Conservation (phyloP, 129 eudicot genomes). For the Erigeron canadensis region DNA sequence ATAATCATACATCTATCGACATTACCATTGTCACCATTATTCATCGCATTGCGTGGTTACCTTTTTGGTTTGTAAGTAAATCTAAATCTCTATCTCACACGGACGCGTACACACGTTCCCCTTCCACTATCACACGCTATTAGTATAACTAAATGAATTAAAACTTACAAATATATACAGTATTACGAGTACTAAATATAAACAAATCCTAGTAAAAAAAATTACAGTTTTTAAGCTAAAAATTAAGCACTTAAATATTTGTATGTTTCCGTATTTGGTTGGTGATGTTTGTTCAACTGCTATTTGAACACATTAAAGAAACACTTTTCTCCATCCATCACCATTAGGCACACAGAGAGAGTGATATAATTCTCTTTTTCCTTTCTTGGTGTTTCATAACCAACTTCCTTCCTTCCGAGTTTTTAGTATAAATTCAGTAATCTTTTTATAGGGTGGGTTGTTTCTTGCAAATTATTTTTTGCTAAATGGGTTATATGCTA, state of each 20-base stretch:
- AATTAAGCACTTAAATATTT: slow-evolving; percentile 26
- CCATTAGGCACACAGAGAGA: not conserved
- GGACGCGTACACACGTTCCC: too few species aligned
- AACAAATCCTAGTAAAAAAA: slow-evolving; percentile 4
- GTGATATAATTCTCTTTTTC: slow-evolving; percentile 1
- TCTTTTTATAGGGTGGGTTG: too few species aligned
- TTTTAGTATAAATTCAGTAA: too few species aligned
- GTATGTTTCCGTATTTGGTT: slow-evolving; percentile 15
- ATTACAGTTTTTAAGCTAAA: slow-evolving; percentile 26
- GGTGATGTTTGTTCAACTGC: slow-evolving; percentile 39
- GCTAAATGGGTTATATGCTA: slow-evolving; percentile 33
- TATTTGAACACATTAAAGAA: slow-evolving; percentile 9
- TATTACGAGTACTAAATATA: too few species aligned
- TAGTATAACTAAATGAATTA: not conserved
- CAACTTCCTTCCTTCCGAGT: too few species aligned
- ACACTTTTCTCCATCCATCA: slow-evolving; percentile 20
- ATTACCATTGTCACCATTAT: too few species aligned
- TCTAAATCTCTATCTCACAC: too few species aligned
- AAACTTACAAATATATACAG: too few species aligned
- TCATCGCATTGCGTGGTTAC: too few species aligned
- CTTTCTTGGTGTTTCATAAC: not conserved
- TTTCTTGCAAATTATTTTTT: slow-evolving; percentile 15
- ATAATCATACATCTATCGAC: too few species aligned
- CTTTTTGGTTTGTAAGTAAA: too few species aligned
- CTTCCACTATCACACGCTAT: slow-evolving; percentile 34